Evolutionary conservation across 306 rosid species (phyloP).

Genomic region (Cucurbita argyrosperma): DNA sequence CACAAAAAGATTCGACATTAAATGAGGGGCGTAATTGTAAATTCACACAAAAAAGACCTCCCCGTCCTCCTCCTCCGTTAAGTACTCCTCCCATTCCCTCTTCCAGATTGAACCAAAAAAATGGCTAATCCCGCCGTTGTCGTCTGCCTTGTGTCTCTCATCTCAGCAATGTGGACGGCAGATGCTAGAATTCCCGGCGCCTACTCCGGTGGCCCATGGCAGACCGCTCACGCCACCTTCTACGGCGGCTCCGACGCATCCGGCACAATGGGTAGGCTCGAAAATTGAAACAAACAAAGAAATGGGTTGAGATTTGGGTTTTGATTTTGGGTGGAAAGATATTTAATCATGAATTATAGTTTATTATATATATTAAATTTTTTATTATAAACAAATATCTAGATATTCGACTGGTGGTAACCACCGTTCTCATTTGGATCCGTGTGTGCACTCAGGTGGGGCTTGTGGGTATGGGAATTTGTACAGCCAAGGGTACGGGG

Average conservation of each 20-base stretch:
- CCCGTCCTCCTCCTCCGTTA: slow-evolving; percentile 21
- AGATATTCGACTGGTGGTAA: too few relatives aligned
- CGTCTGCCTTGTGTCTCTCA: slow-evolving; percentile 16
- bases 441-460: slow-evolving; percentile 22
- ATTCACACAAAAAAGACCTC: neutral
- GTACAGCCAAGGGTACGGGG: slow-evolving; percentile 64
- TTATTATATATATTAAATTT: too few relatives aligned
- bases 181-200: slow-evolving; percentile 43
- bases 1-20: neutral
- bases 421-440: too few relatives aligned
- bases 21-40: neutral
- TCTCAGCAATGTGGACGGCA: slow-evolving; percentile 16
- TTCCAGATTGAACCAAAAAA: neutral
- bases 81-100: slow-evolving; percentile 18
- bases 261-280: slow-evolving; percentile 50
- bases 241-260: slow-evolving; percentile 62
- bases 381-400: too few relatives aligned
- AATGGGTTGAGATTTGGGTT: neutral
- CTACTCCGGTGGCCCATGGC: slow-evolving; percentile 35
- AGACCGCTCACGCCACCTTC: slow-evolving; percentile 52
- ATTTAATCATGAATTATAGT: too few relatives aligned
- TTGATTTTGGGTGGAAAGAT: neutral
- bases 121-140: slow-evolving; percentile 17
- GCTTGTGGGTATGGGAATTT: slow-evolving; percentile 62
- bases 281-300: neutral